These are phyloP conservation scores for Barbatosphaeria neglecta DNA, from an alignment of 495 filamentous ascomycete genomes.

Conservation along the genomic window DNA sequence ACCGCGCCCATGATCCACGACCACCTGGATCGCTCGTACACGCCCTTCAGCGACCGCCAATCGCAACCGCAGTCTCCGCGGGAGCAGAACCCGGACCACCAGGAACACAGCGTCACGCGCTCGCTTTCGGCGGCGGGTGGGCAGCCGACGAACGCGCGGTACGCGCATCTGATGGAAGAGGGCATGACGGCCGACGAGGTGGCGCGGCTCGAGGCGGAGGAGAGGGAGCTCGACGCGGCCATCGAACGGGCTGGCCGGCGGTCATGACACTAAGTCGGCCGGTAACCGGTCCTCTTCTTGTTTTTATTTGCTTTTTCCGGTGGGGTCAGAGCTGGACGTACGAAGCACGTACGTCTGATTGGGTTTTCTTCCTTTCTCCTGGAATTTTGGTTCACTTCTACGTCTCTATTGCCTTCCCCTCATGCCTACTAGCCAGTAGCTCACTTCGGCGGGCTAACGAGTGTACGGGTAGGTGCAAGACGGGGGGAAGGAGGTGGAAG, in stretches of 20 bases:
- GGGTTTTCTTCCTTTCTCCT: too few species aligned
- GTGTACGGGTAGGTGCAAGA: too few species aligned
- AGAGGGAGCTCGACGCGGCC: slow-evolving; percentile 34
- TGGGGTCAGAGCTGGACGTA: too few species aligned
- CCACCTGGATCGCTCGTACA: slow-evolving; percentile 12
- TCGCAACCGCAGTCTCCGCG: slow-evolving; percentile 1
- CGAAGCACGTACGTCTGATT: too few species aligned
- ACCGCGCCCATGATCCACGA: neutral
- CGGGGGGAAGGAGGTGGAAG: too few species aligned
- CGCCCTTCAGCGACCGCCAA: slow-evolving; percentile 25
- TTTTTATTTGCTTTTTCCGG: too few species aligned
- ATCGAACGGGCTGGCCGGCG: slow-evolving; percentile 28
- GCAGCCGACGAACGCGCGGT: slow-evolving; percentile 13
- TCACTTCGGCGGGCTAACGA: too few species aligned
- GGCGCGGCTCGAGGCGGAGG: slow-evolving; percentile 34
- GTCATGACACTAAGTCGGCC: neutral
- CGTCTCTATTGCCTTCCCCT: too few species aligned
- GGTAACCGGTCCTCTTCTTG: too few species aligned
- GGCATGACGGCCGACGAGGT: slow-evolving; percentile 40
- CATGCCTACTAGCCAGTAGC: too few species aligned
- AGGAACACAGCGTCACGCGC: slow-evolving; percentile 5
- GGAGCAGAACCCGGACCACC: neutral
- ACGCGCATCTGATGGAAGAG: slow-evolving; percentile 37
- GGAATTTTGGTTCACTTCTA: too few species aligned
- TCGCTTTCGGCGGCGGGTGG: slow-evolving; percentile 4